Conservation (phyloP, 495 filamentous ascomycete species). For the Aspergillus saccharolyticus region DNA sequence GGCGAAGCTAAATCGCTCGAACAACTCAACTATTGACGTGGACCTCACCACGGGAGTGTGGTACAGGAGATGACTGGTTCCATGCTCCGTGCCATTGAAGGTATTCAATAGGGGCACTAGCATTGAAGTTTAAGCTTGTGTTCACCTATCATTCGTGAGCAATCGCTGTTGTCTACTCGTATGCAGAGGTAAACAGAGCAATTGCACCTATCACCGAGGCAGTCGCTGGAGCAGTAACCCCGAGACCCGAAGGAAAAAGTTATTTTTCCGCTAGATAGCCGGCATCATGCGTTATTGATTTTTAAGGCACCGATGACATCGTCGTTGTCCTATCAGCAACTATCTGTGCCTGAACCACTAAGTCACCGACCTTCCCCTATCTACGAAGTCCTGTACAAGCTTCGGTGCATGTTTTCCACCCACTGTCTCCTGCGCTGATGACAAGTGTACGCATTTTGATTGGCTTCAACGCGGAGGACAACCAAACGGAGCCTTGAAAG, state of each 20-base stretch:
- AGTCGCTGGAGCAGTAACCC: not conserved
- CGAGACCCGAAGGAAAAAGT: not conserved
- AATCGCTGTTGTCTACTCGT: too few species aligned
- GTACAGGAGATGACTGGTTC: not conserved
- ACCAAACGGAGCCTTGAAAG: too few species aligned
- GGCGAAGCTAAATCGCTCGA: not conserved
- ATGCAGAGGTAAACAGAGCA: not conserved
- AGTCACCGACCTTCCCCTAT: not conserved
- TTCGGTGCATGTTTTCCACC: not conserved
- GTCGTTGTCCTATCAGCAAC: not conserved
- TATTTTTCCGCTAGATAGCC: not conserved
- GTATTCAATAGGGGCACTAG: not conserved
- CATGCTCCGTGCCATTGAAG: not conserved
- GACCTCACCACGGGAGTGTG: not conserved
- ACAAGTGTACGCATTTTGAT: not conserved
- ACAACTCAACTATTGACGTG: conserved; percentile 8
- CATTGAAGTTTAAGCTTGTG: not conserved
- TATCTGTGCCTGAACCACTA: conserved; percentile 1
- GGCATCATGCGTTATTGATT: not conserved
- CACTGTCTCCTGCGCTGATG: not conserved
- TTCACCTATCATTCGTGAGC: not conserved
- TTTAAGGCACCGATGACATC: not conserved
- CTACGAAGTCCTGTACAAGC: not conserved
- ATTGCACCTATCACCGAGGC: not conserved
- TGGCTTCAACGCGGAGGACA: not conserved